These are phyloP conservation scores for Orychophragmus violaceus DNA, from an alignment of 345 rosid species.

Conservation along the genomic window DNA sequence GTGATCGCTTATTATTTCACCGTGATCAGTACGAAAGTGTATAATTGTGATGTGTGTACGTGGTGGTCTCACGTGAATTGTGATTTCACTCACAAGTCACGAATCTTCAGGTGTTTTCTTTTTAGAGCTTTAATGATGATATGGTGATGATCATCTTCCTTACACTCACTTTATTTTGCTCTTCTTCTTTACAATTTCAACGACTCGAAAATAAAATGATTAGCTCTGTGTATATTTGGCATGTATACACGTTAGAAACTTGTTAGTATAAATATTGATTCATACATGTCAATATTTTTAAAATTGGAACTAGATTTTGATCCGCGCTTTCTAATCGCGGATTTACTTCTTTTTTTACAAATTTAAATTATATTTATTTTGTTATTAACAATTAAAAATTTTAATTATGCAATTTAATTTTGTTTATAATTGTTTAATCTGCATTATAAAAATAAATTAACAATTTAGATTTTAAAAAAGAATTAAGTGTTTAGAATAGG, in stretches of 20 bases:
- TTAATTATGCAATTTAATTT: no score
- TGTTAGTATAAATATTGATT: no score
- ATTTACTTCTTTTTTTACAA: no score
- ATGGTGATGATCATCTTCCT: neutral
- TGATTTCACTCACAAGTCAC: conserved; percentile 14
- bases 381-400: no score
- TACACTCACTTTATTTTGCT: neutral
- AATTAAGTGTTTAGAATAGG: no score
- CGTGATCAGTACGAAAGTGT: conserved; percentile 9
- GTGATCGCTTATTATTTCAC: neutral
- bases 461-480: no score
- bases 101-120: conserved; percentile 32
- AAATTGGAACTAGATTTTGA: no score
- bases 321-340: no score
- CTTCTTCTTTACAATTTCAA: conserved; percentile 2
- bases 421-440: no score
- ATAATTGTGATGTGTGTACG: conserved; percentile 2
- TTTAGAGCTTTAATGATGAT: conserved; percentile 17
- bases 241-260: neutral
- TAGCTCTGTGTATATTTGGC: neutral
- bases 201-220: neutral
- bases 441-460: no score
- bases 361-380: no score
- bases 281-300: no score
- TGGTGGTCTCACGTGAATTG: neutral